Evolutionary conservation across 225 moss, liverwort and hornwort species (phyloP).

Genomic region (Physcomitrellopsis africana): DNA sequence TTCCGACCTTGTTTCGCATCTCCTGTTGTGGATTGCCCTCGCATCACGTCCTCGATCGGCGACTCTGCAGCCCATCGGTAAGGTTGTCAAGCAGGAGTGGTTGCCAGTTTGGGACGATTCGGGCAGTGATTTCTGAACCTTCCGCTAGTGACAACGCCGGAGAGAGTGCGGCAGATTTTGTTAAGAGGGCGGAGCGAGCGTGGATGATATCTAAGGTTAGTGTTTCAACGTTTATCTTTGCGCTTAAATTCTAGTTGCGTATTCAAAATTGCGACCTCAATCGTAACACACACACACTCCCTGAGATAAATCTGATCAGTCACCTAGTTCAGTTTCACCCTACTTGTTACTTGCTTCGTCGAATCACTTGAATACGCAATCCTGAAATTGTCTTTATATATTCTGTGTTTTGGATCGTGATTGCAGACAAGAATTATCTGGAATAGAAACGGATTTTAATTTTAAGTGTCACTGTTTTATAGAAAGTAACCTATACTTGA

Average conservation of each 20-base stretch:
- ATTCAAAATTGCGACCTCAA: neutral
- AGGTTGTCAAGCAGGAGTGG: conserved; percentile 30
- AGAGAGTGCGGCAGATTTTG: conserved; percentile 74
- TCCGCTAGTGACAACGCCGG: conserved; percentile 70
- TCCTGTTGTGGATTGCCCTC: conserved; percentile 22
- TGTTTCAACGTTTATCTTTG: neutral
- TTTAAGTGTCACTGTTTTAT: neutral
- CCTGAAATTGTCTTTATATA: neutral
- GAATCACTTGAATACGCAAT: neutral
- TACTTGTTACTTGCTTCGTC: neutral
- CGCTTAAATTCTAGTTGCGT: neutral
- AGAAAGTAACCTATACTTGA: conserved; percentile 22
- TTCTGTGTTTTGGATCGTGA: neutral
- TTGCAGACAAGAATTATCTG: neutral
- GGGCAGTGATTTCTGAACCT: conserved; percentile 73
- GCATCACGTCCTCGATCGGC: conserved; percentile 29
- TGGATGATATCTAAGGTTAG: conserved; percentile 91
- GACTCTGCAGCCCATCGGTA: conserved; percentile 23
- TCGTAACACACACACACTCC: neutral
- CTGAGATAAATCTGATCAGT: neutral
- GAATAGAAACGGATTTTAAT: neutral
- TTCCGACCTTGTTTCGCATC: conserved; percentile 20
- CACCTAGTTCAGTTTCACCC: neutral
- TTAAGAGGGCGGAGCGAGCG: conserved; percentile 85
- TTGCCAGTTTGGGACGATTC: conserved; percentile 35